Conservation (phyloP, 345 rosid genomes). For the Populus tremula region DNA sequence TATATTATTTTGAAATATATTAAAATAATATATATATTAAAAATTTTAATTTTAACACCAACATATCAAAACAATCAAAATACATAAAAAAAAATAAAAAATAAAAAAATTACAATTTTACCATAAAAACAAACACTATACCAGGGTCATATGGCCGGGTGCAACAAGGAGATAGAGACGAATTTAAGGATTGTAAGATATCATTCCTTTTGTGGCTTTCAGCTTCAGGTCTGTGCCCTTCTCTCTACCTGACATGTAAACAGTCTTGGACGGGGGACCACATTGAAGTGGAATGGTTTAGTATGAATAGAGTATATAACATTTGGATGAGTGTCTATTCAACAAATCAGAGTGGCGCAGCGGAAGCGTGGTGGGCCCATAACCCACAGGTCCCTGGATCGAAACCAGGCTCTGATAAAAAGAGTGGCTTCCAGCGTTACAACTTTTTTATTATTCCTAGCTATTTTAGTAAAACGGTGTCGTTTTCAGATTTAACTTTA, state of each 20-base stretch:
- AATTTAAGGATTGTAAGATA: too few relatives aligned
- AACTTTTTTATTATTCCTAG: too few relatives aligned
- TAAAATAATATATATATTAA: too few relatives aligned
- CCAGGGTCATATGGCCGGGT: background rate
- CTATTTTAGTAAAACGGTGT: background rate
- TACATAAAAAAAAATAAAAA: too few relatives aligned
- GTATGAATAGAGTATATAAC: rapidly evolving
- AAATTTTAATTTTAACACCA: too few relatives aligned
- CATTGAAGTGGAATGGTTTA: background rate
- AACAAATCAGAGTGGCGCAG: slow-evolving; percentile 37
- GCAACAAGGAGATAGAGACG: background rate
- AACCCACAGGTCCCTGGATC: slow-evolving; percentile 43
- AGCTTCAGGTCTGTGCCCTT: background rate
- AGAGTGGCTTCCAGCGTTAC: background rate
- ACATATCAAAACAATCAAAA: too few relatives aligned
- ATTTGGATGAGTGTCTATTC: rapidly evolving
- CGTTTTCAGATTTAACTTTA: background rate
- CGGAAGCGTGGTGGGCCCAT: slow-evolving; percentile 44
- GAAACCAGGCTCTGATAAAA: slow-evolving; percentile 35
- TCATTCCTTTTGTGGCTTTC: background rate
- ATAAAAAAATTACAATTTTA: too few relatives aligned
- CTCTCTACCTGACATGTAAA: background rate
- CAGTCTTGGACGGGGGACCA: background rate
- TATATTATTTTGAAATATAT: too few relatives aligned
- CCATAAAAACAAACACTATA: too few relatives aligned